Conservation (phyloP, 2,329 filamentous ascomycete species). For the Grosmannia serpens region DNA sequence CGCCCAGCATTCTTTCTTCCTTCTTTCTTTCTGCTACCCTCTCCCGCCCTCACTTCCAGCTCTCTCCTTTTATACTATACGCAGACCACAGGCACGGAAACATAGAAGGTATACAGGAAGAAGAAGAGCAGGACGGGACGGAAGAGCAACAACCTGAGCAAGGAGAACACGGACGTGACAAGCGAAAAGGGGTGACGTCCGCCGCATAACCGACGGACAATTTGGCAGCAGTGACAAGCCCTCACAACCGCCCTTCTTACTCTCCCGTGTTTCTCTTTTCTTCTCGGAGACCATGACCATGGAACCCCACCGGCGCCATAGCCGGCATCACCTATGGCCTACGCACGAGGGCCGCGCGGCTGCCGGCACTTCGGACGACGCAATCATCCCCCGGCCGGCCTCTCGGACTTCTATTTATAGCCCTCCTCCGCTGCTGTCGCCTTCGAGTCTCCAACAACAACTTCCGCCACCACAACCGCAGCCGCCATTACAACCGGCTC, state of each 20-base stretch:
- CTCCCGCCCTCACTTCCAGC: neutral
- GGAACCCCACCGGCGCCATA: neutral
- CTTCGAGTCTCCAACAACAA: neutral
- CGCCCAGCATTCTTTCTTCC: neutral
- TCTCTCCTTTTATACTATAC: neutral
- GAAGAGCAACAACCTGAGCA: neutral
- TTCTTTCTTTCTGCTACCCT: neutral
- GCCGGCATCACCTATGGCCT: neutral
- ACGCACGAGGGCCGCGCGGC: constrained; percentile 3
- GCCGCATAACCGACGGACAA: too few relatives aligned
- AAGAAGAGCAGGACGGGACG: neutral
- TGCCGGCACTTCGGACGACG: constrained; percentile 4
- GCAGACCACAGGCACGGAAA: neutral
- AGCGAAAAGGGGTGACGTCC: neutral
- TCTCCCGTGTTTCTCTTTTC: neutral
- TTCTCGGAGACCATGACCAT: neutral
- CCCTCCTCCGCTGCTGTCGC: neutral
- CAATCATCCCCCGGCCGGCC: neutral
- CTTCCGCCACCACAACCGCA: neutral
- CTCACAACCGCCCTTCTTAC: neutral
- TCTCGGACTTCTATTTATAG: constrained; percentile 1
- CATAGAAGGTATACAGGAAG: neutral
- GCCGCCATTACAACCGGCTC: neutral
- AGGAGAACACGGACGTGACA: neutral
- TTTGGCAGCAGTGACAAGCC: neutral